phyloP scores from a whole-genome alignment of 495 filamentous ascomycete species.

The Jackrogersella minutella region DNA sequence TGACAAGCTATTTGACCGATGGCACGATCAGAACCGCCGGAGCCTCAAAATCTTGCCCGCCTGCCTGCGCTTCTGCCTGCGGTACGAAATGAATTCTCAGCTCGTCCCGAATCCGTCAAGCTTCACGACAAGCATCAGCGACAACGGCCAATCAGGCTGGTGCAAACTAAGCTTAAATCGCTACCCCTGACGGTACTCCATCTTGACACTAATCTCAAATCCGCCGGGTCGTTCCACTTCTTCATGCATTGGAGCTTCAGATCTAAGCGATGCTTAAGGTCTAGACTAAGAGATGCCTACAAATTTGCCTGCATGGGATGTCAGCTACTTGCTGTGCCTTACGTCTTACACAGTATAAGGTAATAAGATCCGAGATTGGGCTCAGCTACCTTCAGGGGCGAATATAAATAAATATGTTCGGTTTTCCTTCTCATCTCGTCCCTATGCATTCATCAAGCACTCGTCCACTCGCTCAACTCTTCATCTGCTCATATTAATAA shows the following conservation, averaged over 20 bases:
- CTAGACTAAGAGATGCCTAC: slow-evolving; percentile 14
- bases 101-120: slow-evolving; percentile 11
- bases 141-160: slow-evolving; percentile 19
- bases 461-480: background rate
- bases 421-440: background rate
- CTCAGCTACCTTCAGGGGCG: slow-evolving; percentile 11
- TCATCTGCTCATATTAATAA: background rate
- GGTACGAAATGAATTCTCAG: background rate
- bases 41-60: slow-evolving; percentile 23
- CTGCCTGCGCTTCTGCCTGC: slow-evolving; percentile 19
- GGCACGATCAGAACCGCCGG: background rate
- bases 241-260: slow-evolving; percentile 8
- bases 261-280: slow-evolving; percentile 2
- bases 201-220: slow-evolving; percentile 19
- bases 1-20: background rate
- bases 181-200: slow-evolving; percentile 3
- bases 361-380: background rate
- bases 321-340: slow-evolving; percentile 5
- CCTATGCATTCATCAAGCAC: background rate
- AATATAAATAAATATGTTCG: slow-evolving; percentile 15
- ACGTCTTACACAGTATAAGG: background rate
- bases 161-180: slow-evolving; percentile 13
- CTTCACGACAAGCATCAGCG: slow-evolving; percentile 16
- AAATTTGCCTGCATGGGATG: background rate
- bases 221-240: slow-evolving; percentile 26